A percentile compares a stretch with the other conserved stretches of the same genome.
Evolutionary conservation across 2,329 filamentous ascomycete species (phyloP).

Genomic region (Lasiodiplodia hormozganensis): DNA sequence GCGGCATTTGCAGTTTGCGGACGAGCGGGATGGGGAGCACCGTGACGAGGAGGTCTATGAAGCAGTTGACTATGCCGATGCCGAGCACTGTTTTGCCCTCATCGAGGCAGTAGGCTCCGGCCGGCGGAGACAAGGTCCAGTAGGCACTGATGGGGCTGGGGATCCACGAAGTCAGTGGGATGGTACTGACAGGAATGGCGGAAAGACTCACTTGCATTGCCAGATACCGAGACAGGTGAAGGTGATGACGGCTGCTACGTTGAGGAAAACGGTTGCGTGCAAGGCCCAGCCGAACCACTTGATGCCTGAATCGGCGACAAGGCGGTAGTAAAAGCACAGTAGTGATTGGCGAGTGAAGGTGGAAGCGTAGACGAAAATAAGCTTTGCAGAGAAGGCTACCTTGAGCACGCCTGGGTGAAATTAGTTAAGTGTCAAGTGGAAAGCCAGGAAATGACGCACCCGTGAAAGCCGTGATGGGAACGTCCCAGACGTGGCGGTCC

Average conservation of each 20-base stretch:
- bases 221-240: slow-evolving; percentile 49
- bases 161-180: neutral
- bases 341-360: slow-evolving; percentile 54
- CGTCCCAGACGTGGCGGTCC: slow-evolving; percentile 53
- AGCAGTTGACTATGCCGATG: slow-evolving; percentile 52
- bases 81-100: slow-evolving; percentile 50
- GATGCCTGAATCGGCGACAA: slow-evolving; percentile 50
- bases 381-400: slow-evolving; percentile 51
- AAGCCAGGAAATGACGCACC: neutral
- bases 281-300: slow-evolving; percentile 49
- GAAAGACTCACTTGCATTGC: slow-evolving; percentile 43
- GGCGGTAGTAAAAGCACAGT: slow-evolving; percentile 55
- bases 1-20: slow-evolving; percentile 51
- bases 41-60: slow-evolving; percentile 52
- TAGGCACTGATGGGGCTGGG: slow-evolving; percentile 49
- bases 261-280: slow-evolving; percentile 48
- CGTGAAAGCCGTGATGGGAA: slow-evolving; percentile 40
- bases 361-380: slow-evolving; percentile 50
- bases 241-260: slow-evolving; percentile 46
- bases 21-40: slow-evolving; percentile 54
- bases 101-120: slow-evolving; percentile 46
- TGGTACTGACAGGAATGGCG: slow-evolving; percentile 6
- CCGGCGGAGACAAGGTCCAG: slow-evolving; percentile 47
- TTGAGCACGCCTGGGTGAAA: slow-evolving; percentile 37
- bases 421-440: neutral